phyloP scores from a whole-genome alignment of 139 green algal species.

The Tetraselmis striata region DNA sequence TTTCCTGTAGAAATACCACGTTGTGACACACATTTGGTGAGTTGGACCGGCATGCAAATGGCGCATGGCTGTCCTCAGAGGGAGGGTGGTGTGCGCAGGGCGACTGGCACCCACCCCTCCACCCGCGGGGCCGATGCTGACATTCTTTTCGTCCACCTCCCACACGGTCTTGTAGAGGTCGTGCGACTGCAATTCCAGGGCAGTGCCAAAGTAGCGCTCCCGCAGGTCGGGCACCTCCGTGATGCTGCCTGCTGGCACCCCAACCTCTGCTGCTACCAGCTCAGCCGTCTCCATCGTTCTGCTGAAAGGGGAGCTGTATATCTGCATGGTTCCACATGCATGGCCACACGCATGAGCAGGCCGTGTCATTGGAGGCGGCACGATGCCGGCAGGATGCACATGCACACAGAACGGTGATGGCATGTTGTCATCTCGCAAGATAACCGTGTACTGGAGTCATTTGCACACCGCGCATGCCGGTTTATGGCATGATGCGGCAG shows the following conservation, averaged over 20 bases:
- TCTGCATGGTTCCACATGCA: too few species aligned
- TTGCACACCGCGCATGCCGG: too few species aligned
- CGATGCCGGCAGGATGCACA: too few species aligned
- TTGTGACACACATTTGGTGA: background rate
- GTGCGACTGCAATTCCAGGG: slow-evolving; percentile 5
- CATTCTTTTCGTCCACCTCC: background rate
- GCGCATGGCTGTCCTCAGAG: background rate
- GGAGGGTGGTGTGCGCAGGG: too few species aligned
- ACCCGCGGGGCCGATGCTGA: background rate
- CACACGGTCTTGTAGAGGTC: background rate
- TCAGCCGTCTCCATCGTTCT: slow-evolving; percentile 19
- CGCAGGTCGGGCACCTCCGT: background rate
- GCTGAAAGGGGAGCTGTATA: slow-evolving; percentile 16
- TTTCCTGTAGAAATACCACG: background rate
- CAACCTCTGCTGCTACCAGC: background rate
- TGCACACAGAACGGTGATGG: too few species aligned
- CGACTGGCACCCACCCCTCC: background rate
- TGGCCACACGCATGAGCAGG: background rate
- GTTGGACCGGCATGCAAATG: background rate
- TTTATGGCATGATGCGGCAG: too few species aligned
- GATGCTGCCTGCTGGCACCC: background rate
- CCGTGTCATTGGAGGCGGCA: too few species aligned
- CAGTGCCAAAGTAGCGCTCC: slow-evolving; percentile 18
- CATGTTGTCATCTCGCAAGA: too few species aligned
- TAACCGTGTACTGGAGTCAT: too few species aligned